Percentiles rank a stretch among this genome's conserved stretches.
Conservation (phyloP, 139 green algal genomes). For the Prasinococcaceae sp. region DNA sequence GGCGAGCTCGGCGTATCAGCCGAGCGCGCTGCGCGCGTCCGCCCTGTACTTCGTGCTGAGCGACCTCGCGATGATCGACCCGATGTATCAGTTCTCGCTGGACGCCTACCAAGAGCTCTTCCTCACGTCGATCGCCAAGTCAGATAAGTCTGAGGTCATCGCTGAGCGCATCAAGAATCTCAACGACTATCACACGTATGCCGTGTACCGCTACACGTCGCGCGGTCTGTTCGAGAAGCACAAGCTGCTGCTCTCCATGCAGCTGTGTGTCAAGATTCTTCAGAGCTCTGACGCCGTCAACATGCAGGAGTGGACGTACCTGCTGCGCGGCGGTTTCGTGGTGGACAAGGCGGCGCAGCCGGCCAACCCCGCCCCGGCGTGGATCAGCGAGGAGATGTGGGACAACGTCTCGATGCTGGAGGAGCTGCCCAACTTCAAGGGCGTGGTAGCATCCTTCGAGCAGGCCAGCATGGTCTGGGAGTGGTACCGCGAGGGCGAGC, state of each 20-base stretch:
- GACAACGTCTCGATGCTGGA: slow-evolving; percentile 66
- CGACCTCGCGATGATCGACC: slow-evolving; percentile 54
- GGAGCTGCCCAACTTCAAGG: slow-evolving; percentile 53
- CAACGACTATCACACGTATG: slow-evolving; percentile 74
- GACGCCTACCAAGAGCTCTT: slow-evolving; percentile 72
- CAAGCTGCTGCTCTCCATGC: slow-evolving; percentile 76
- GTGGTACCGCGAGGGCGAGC: slow-evolving; percentile 43
- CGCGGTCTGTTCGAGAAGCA: slow-evolving; percentile 69
- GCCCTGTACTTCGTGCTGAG: slow-evolving; percentile 71
- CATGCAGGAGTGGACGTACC: slow-evolving; percentile 63
- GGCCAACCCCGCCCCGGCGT: slow-evolving; percentile 42
- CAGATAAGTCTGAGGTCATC: slow-evolving; percentile 4
- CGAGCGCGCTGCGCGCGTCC: slow-evolving; percentile 43
- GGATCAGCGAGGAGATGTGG: slow-evolving; percentile 60
- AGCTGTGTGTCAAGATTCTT: slow-evolving; percentile 64
- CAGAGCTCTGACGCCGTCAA: slow-evolving; percentile 43
- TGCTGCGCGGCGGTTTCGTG: slow-evolving; percentile 55
- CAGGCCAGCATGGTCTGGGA: slow-evolving; percentile 39
- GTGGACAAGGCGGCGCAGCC: slow-evolving; percentile 50
- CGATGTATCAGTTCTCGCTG: slow-evolving; percentile 82
- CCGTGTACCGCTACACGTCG: slow-evolving; percentile 53
- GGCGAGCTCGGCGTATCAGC: slow-evolving; percentile 43
- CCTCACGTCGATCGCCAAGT: slow-evolving; percentile 32
- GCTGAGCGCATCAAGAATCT: slow-evolving; percentile 58
- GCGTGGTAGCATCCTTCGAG: slow-evolving; percentile 33